Conservation (phyloP, 805 yeast genomes). For the Sungouiella blattae region DNA sequence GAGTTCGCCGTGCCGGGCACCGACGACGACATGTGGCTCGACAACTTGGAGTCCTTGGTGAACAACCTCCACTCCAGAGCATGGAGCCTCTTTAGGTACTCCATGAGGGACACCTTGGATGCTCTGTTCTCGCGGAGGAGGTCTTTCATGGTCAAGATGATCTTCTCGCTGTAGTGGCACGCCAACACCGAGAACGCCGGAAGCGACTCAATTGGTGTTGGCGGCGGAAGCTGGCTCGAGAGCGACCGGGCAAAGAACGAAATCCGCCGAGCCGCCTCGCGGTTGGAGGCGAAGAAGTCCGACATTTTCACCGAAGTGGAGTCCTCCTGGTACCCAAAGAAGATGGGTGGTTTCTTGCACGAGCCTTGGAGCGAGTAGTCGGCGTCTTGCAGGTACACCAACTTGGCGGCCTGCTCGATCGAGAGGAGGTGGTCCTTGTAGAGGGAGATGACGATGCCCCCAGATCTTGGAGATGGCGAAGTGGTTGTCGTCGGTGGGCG, state of each 20-base stretch:
- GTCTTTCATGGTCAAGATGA: constrained; percentile 42
- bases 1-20: not conserved
- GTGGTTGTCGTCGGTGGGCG: not conserved
- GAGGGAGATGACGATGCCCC: constrained; percentile 16
- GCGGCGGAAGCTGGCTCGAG: constrained; percentile 46
- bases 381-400: constrained; percentile 23
- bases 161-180: constrained; percentile 53
- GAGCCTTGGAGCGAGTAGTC: not conserved
- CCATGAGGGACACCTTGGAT: constrained; percentile 60
- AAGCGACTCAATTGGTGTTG: constrained; percentile 44
- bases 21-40: constrained; percentile 7
- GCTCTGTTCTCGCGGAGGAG: constrained; percentile 43
- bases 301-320: constrained; percentile 28
- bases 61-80: constrained; percentile 79
- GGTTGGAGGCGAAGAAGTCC: constrained; percentile 41
- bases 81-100: constrained; percentile 69
- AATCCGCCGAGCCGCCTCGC: constrained; percentile 51
- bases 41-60: constrained; percentile 67
- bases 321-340: constrained; percentile 49
- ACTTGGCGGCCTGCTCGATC: constrained; percentile 37
- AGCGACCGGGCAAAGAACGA: constrained; percentile 53
- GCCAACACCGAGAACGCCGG: constrained; percentile 50
- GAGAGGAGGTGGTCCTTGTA: constrained; percentile 38
- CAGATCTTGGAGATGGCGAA: constrained; percentile 13
- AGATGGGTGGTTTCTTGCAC: constrained; percentile 38